phyloP scores from a whole-genome alignment of 306 rosid species.

The Citrullus mucosospermus region DNA sequence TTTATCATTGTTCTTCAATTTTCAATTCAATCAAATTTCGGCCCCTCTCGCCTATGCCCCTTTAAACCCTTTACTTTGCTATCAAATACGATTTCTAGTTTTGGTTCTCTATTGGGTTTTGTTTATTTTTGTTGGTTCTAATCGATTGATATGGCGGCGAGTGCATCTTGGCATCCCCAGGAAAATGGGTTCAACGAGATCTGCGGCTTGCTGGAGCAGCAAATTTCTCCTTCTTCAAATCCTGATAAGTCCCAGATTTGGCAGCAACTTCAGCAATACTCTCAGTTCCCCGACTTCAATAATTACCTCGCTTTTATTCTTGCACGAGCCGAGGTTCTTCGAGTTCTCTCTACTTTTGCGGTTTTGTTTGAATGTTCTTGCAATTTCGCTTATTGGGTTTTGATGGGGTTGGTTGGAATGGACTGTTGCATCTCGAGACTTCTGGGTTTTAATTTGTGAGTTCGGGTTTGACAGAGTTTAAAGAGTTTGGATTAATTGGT shows the following conservation, averaged over 20 bases:
- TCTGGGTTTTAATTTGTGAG: background rate
- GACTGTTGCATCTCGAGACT: background rate
- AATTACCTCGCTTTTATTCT: conserved; percentile 86
- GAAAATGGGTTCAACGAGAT: conserved; percentile 89
- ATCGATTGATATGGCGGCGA: conserved; percentile 46
- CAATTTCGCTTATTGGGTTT: background rate
- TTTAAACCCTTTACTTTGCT: background rate
- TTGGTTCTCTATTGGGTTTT: background rate
- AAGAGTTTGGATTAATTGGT: background rate
- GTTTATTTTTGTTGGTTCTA: background rate
- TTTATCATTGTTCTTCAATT: background rate
- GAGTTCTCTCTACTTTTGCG: background rate
- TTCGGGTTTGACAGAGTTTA: background rate
- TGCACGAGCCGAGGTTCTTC: conserved; percentile 70
- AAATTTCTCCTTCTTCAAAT: conserved; percentile 67
- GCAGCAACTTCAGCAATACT: conserved; percentile 84
- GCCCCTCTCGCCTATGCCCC: background rate
- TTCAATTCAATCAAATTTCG: background rate
- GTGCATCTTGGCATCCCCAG: conserved; percentile 76
- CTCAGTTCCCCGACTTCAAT: conserved; percentile 89
- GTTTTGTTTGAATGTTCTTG: background rate
- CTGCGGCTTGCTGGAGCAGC: conserved; percentile 89
- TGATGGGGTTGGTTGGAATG: conserved; percentile 1
- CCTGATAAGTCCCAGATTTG: conserved; percentile 98
- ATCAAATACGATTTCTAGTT: background rate